Conservation (phyloP, 2,329 filamentous ascomycete species). For the Ampelomyces quisqualis region DNA sequence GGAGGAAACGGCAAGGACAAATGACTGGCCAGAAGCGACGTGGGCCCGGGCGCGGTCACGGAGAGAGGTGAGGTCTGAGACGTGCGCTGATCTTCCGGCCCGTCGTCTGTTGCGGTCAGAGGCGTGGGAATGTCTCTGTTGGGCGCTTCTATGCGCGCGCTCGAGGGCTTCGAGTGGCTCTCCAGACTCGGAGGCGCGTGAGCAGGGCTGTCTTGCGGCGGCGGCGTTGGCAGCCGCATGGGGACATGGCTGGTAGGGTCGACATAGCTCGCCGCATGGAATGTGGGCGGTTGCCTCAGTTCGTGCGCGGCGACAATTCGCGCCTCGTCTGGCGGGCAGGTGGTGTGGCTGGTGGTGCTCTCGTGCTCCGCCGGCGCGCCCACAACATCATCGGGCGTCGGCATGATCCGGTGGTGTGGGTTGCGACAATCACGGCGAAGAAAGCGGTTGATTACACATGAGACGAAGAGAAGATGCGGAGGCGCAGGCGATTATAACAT, state of each 20-base stretch:
- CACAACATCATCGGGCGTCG: conserved; percentile 50
- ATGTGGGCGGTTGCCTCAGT: conserved; percentile 33
- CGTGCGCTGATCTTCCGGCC: conserved; percentile 37
- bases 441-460: conserved; percentile 20
- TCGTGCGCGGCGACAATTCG: conserved; percentile 30
- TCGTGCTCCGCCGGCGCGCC: conserved; percentile 46
- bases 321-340: conserved; percentile 53
- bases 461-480: conserved; percentile 10
- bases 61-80: conserved; percentile 39
- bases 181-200: conserved; percentile 19
- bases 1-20: conserved; percentile 37
- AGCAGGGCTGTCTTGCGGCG: conserved; percentile 31
- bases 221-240: conserved; percentile 41
- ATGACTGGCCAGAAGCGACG: conserved; percentile 27
- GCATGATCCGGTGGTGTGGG: conserved; percentile 47
- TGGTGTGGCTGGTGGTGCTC: conserved; percentile 48
- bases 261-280: conserved; percentile 17
- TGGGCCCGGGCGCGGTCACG: conserved; percentile 20
- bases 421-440: conserved; percentile 19
- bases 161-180: conserved; percentile 33
- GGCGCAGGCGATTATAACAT: conserved; percentile 9
- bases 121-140: conserved; percentile 43
- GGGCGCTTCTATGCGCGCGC: conserved; percentile 36
- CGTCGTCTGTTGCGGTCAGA: conserved; percentile 40
- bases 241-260: conserved; percentile 17